Evolutionary conservation across 2,329 filamentous ascomycete species (phyloP).

Genomic region (Ascochyta pisi): DNA sequence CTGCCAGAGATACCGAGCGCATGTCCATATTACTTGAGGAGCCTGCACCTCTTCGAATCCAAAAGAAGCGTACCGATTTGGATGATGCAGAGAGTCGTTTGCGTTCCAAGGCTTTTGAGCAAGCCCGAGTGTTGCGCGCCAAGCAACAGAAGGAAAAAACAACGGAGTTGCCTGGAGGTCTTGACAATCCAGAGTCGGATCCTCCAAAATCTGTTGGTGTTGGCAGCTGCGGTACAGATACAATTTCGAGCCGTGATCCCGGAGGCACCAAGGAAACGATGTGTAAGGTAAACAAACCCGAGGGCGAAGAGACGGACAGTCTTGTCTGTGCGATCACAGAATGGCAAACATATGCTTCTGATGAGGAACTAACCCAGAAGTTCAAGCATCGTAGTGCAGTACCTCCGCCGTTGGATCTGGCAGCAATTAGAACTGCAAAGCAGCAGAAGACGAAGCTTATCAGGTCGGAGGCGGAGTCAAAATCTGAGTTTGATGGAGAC

Average conservation of each 20-base stretch:
- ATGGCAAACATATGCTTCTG: background rate
- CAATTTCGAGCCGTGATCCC: background rate
- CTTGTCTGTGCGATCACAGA: background rate
- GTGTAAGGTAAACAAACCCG: background rate
- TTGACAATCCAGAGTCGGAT: background rate
- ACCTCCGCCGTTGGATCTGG: constrained; percentile 6
- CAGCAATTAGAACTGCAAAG: background rate
- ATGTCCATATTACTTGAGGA: constrained; percentile 3
- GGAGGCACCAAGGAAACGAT: background rate
- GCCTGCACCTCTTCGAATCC: background rate
- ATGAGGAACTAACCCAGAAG: background rate
- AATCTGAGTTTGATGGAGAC: background rate
- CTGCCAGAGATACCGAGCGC: background rate
- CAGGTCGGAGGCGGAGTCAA: background rate
- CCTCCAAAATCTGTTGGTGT: background rate
- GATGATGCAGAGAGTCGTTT: background rate
- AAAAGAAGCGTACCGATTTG: background rate
- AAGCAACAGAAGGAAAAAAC: constrained; percentile 10
- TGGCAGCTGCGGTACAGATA: background rate
- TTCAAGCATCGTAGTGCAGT: constrained; percentile 10
- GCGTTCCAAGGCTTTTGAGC: constrained; percentile 3
- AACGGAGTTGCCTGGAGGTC: background rate
- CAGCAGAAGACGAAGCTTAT: background rate
- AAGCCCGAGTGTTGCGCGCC: background rate
- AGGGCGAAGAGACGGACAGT: background rate